Evolutionary conservation across 2,329 filamentous ascomycete species (phyloP).

Genomic region (Botryotinia narcissicola): DNA sequence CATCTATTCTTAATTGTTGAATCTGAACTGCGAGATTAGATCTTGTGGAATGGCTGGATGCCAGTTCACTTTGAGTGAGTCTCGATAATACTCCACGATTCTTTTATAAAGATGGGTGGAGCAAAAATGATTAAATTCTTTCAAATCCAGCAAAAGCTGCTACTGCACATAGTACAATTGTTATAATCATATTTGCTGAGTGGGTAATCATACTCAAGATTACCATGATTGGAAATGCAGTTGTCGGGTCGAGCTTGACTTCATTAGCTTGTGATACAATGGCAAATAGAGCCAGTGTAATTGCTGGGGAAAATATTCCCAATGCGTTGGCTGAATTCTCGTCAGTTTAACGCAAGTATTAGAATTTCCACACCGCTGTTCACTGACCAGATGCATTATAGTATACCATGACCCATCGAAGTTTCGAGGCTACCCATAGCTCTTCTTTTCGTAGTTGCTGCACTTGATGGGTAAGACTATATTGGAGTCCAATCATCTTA

Average conservation of each 20-base stretch:
- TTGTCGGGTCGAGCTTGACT: conserved; percentile 17
- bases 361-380: conserved; percentile 18
- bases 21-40: neutral
- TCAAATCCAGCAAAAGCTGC: conserved; percentile 28
- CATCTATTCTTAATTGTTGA: neutral
- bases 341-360: neutral
- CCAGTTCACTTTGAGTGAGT: neutral
- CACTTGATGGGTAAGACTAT: conserved; percentile 13
- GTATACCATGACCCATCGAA: conserved; percentile 44
- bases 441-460: conserved; percentile 30
- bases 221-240: conserved; percentile 28
- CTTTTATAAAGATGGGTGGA: conserved; percentile 19
- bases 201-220: conserved; percentile 30
- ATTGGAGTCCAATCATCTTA: conserved; percentile 41
- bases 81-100: conserved; percentile 18
- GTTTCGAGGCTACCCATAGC: conserved; percentile 36
- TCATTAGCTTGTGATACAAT: conserved; percentile 20
- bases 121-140: conserved; percentile 37
- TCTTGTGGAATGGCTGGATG: neutral
- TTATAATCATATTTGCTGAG: conserved; percentile 31
- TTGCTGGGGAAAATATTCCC: conserved; percentile 29
- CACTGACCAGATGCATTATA: conserved; percentile 44
- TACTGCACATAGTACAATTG: conserved; percentile 26
- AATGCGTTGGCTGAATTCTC: conserved; percentile 29
- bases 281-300: conserved; percentile 29